Base-by-base conservation (phyloP, 1,284 basidiomycete species). In the Cystobasidium sp. region DNA sequence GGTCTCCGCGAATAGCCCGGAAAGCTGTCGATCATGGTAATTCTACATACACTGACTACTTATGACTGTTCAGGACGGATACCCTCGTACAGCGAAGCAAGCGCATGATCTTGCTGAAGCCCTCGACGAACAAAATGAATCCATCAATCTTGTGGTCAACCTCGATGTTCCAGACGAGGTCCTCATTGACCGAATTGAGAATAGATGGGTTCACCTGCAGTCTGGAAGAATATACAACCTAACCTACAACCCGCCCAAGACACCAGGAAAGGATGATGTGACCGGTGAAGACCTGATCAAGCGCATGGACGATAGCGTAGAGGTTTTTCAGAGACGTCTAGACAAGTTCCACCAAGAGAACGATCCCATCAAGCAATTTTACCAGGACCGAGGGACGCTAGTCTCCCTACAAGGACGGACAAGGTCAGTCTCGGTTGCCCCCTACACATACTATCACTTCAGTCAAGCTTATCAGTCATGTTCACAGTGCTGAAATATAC, bases 191-290 rank as follows among this genome's bases (percentile, higher is more conserved):
- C 89, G 96, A 53, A 97, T 98, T 80, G 89, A 91, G 47, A 85
- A 86, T 85, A 74, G 77, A 67, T 98, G 92, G 93, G 89, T 98
- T 5, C 96, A 99, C 82, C 86, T 93, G 1, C 88, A 93, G 1
- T 95, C 92, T 0, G 97, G 97, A 5, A 87, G 97, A 22, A 91
- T 98, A 16, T 99, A 99, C 85, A 97, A 96, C 82, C 87, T 90
- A 80, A 88, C 90, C 16, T 80, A 78, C 84, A 97, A 96, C 83
- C 91, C 88, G 24, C 97, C 97, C 18, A 91, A 90, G 79, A 88
- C 91, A 0, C 85, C 89, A 2, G 96, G 96, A 4, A 86, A 87
- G 74, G 97, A 98, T 84, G 95, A 99, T 81, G 84, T 90, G 75
- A 98, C 96, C 0, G 95, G 94, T 37, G 94, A 99, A 82, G 88